A percentile compares a stretch with the other conserved stretches of the same genome.
Conservation (phyloP, 495 filamentous ascomycete genomes). For the Tuber brumale region DNA sequence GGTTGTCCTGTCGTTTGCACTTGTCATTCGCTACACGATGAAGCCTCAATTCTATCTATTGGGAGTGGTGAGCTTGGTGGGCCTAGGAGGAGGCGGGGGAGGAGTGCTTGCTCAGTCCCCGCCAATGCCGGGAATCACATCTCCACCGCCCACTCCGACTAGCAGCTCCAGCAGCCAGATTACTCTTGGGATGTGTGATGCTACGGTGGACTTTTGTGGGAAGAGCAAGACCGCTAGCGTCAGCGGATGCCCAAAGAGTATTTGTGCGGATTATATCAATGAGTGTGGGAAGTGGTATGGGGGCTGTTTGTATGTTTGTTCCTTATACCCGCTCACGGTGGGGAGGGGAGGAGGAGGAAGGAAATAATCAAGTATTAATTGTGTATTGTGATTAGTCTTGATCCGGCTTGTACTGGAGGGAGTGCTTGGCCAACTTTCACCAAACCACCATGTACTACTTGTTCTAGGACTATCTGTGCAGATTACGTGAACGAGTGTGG, state of each 20-base stretch:
- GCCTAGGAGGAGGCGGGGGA: background rate
- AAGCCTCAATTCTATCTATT: background rate
- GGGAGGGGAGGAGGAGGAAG: background rate
- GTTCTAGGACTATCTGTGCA: slow-evolving; percentile 14
- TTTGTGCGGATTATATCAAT: slow-evolving; percentile 28
- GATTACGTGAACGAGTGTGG: slow-evolving; percentile 28
- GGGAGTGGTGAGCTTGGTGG: background rate
- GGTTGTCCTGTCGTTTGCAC: slow-evolving; percentile 2
- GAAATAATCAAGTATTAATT: background rate
- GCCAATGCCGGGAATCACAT: background rate
- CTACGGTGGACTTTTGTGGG: background rate
- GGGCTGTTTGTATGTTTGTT: slow-evolving; percentile 25
- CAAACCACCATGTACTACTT: slow-evolving; percentile 19
- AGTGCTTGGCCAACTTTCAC: slow-evolving; percentile 21
- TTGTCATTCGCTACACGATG: background rate
- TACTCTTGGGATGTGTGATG: background rate
- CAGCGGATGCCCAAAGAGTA: slow-evolving; percentile 5
- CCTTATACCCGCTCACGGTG: background rate
- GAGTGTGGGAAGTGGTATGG: slow-evolving; percentile 28
- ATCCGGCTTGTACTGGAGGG: slow-evolving; percentile 21
- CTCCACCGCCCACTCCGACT: background rate
- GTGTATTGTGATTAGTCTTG: slow-evolving; percentile 12
- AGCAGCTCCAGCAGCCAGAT: background rate
- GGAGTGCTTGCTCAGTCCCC: background rate
- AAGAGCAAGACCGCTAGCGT: background rate